A percentile compares a stretch with the other conserved stretches of the same genome.
Evolutionary conservation across 2,329 filamentous ascomycete species (phyloP).

Genomic region (Phoma sp.): DNA sequence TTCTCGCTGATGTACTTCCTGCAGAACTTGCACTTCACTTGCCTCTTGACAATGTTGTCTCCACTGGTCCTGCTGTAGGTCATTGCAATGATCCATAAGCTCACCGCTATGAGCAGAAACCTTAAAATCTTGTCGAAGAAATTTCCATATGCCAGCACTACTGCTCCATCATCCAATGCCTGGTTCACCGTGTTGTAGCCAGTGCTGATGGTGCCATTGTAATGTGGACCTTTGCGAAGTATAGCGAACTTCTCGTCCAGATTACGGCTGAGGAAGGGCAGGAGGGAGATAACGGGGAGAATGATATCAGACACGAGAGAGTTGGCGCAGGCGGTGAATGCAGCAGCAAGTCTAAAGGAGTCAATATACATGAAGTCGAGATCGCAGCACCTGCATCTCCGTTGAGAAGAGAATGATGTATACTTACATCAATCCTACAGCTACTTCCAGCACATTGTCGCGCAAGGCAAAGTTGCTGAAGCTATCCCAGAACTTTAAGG

Average conservation of each 20-base stretch:
- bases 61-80: slow-evolving; percentile 67
- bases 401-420: not conserved
- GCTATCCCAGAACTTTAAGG: slow-evolving; percentile 64
- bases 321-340: slow-evolving; percentile 75
- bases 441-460: slow-evolving; percentile 78
- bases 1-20: slow-evolving; percentile 68
- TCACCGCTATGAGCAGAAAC: slow-evolving; percentile 70
- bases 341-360: slow-evolving; percentile 63
- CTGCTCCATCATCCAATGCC: slow-evolving; percentile 73
- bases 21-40: slow-evolving; percentile 73
- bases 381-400: not conserved
- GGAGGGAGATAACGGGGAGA: slow-evolving; percentile 71
- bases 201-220: slow-evolving; percentile 46
- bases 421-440: slow-evolving; percentile 73
- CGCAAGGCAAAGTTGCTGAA: slow-evolving; percentile 77
- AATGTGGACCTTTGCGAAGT: slow-evolving; percentile 63
- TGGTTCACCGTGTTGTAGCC: slow-evolving; percentile 76
- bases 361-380: not conserved
- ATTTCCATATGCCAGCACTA: slow-evolving; percentile 75
- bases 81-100: slow-evolving; percentile 69
- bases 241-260: slow-evolving; percentile 78
- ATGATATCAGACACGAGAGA: slow-evolving; percentile 75
- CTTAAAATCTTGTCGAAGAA: slow-evolving; percentile 72
- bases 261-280: slow-evolving; percentile 74
- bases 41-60: slow-evolving; percentile 75